Evolutionary conservation across 2,329 filamentous ascomycete species (phyloP), one percentile per base, ranked within the genome.

Genomic region (Pezicula neosporulosa): DNA sequence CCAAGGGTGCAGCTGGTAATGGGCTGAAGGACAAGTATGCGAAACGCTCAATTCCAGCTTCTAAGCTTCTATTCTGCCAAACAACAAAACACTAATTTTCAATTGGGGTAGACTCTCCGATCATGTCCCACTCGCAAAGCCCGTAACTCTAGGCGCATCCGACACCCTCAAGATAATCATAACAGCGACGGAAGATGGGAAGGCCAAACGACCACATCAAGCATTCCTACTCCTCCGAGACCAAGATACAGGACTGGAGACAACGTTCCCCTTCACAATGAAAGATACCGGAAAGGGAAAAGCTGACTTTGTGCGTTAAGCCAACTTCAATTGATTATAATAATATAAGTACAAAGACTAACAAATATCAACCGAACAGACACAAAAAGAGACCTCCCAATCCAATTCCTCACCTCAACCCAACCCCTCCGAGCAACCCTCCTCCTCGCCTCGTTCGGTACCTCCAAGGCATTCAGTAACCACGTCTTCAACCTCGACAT

Each of bases 271-370:
- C 1, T 78, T 99, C 62, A 85, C 75, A 10, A 75, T 96, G 44
- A 96, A 96, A 75, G 89, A 94, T 9, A 90, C 79, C 63, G 94
- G 94, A 60, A 96, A 96, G 73, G 90, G 82, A 19, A 85, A 85
- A 50, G 78, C 96, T 30, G 87, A 95, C 61, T 75, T 99, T 70
- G 92, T 97, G 81, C 59, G 86, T 76, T 30, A 4, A 51, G 6
- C 24, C 33, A 44, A 2, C 24, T 37, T 52, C 19, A 16, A 35
- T 38, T 16, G 39, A 3, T 16, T 27, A 43, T 13, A n/a, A 39
- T 5, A 6, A 21, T 3, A 21, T 21, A 21, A 21, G 5, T 21
- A 21, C n/a, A n/a, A n/a, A n/a, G n/a, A 21, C 21, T 21, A 21
- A 21, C 41, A 43, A 28, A 13, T 24, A 2, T 37, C 16, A 21